Conservation (phyloP, 2,329 filamentous ascomycete species). For the Chaetothyriales sp. region DNA sequence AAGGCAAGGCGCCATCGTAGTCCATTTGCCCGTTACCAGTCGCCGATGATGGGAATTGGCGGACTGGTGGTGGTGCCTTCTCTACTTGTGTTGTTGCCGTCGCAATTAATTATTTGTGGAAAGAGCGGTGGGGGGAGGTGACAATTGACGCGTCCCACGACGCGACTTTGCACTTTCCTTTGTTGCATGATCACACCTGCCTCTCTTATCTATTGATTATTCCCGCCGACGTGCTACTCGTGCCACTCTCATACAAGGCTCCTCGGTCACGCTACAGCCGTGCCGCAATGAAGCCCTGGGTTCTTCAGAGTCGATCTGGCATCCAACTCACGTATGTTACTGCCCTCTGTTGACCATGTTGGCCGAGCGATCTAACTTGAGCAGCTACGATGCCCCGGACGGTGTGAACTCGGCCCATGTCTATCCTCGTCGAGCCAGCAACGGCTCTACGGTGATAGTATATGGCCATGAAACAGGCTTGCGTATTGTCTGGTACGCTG, state of each 20-base stretch:
- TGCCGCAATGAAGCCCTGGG: conserved; percentile 22
- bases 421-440: conserved; percentile 44
- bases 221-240: not conserved
- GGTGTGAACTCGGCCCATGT: conserved; percentile 40
- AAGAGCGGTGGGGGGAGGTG: not conserved
- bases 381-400: conserved; percentile 45
- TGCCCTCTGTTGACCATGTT: not conserved
- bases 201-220: not conserved
- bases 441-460: conserved; percentile 46
- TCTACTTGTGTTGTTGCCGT: not conserved
- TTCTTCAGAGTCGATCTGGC: conserved; percentile 26
- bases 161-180: not conserved
- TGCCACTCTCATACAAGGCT: not conserved
- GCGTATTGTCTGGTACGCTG: conserved; percentile 46
- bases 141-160: not conserved
- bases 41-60: not conserved
- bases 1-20: not conserved
- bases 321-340: conserved; percentile 28
- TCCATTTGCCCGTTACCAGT: not conserved
- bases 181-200: not conserved
- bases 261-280: not conserved
- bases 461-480: conserved; percentile 46
- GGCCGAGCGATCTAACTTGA: not conserved
- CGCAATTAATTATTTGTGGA: not conserved
- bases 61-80: not conserved